A percentile compares a stretch with the other conserved stretches of the same genome.
Evolutionary conservation across 2,329 filamentous ascomycete genomes (phyloP).

Genomic region (Ceratocystis cubensis): DNA sequence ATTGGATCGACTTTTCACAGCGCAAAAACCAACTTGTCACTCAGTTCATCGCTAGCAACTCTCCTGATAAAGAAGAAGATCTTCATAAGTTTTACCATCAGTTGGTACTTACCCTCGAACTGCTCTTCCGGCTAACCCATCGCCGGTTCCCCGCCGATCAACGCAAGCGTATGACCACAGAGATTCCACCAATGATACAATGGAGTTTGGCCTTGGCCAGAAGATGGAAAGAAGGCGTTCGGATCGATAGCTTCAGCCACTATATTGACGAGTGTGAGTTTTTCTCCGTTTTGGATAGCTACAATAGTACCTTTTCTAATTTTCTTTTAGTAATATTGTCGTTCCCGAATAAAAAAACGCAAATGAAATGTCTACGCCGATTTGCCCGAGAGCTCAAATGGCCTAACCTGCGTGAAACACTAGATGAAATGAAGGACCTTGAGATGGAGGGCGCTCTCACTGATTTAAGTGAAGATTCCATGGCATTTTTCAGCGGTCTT

Average conservation of each 20-base stretch:
- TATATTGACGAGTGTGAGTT: constrained; percentile 16
- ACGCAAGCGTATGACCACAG: constrained; percentile 50
- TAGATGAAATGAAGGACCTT: constrained; percentile 48
- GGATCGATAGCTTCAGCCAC: constrained; percentile 48
- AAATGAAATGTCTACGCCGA: constrained; percentile 54
- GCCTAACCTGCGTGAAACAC: constrained; percentile 56
- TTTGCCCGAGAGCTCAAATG: constrained; percentile 65
- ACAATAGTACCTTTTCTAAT: background rate
- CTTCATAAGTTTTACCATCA: constrained; percentile 64
- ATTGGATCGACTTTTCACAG: constrained; percentile 62
- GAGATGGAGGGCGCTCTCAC: constrained; percentile 47
- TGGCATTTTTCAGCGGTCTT: constrained; percentile 66
- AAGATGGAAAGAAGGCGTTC: constrained; percentile 58
- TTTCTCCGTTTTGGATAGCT: background rate
- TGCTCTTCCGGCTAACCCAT: constrained; percentile 57
- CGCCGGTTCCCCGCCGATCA: constrained; percentile 47
- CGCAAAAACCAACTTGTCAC: constrained; percentile 61
- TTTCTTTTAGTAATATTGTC: constrained; percentile 43
- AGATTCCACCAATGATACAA: constrained; percentile 57
- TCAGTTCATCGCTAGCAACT: constrained; percentile 54
- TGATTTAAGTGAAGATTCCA: constrained; percentile 53
- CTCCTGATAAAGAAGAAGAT: constrained; percentile 41
- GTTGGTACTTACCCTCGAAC: constrained; percentile 58
- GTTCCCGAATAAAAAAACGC: constrained; percentile 51
- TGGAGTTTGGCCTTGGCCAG: constrained; percentile 64